phyloP scores from a whole-genome alignment of 2,329 filamentous ascomycete genomes.

The Lanzia echinophila region DNA sequence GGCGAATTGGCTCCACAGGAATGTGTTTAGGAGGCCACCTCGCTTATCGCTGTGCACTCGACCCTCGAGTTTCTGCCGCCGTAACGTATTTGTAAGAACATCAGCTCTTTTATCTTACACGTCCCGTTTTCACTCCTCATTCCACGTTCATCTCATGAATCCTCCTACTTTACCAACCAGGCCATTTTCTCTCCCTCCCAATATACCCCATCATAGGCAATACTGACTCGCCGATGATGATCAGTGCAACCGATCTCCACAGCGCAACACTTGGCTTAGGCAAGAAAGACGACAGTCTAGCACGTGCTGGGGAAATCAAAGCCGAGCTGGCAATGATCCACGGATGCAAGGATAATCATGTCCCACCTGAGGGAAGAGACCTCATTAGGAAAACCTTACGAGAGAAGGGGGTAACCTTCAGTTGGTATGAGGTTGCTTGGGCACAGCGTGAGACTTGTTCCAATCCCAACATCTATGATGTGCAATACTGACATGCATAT shows the following conservation, averaged over 20 bases:
- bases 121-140: too few species aligned
- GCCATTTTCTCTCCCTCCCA: too few species aligned
- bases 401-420: constrained; percentile 66
- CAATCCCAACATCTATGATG: background rate
- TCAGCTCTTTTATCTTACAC: too few species aligned
- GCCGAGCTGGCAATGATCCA: constrained; percentile 86
- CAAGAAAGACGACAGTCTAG: constrained; percentile 53
- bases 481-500: background rate
- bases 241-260: constrained; percentile 88
- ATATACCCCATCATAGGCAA: too few species aligned
- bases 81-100: constrained; percentile 94
- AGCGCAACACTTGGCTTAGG: constrained; percentile 65
- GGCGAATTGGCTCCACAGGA: constrained; percentile 69
- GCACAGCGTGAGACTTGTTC: constrained; percentile 62
- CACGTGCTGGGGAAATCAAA: constrained; percentile 58
- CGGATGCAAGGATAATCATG: constrained; percentile 84
- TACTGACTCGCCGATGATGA: too few species aligned
- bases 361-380: constrained; percentile 75
- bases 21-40: constrained; percentile 95
- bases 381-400: constrained; percentile 76
- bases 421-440: constrained; percentile 86
- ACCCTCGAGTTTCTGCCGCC: constrained; percentile 66
- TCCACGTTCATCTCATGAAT: too few species aligned
- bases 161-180: too few species aligned
- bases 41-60: constrained; percentile 64